Evolutionary conservation across 108 stramenopile species (phyloP), one percentile per base, ranked within the genome.

Genomic region (Schizochytrium sp.): DNA sequence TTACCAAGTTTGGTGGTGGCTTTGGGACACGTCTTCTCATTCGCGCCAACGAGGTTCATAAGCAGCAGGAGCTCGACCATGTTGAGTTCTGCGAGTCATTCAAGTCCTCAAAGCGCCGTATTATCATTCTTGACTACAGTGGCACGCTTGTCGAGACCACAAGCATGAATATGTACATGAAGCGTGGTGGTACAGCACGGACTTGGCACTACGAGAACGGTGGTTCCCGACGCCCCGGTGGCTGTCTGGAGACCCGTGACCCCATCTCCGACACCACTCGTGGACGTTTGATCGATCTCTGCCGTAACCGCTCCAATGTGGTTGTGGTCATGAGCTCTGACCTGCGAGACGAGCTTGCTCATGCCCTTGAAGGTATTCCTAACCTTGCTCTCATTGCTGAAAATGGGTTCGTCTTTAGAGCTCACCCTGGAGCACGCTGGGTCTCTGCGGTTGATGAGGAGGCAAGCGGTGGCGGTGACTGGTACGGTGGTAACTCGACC

Each of bases 21-120:
- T 87, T 45, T 3, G 50, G 44, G 12, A 98, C 57, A 98, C 98
- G 8, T 91, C 98, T 89, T 95, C 97, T 61, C 98, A 96, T 90
- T 92, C 97, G 61, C 90, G 97, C 46, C 91, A 93, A 53, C 72
- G 92, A 17, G 53, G 55, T 55, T 10, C 50, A 88, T 40, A 91
- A 94, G 19, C 94, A 94, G 83, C 56, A 15, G 10, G n/a, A 88
- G 17, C 89, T 94, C 5, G 88, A 92, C 56, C 49, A 19, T 19
- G 88, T 88, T 2, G 72, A 91, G 87, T 89, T 93, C 8, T 55
- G 88, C 45, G 61, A 88, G 13, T 64, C 92, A 28, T 94, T 92
- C 92, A 61, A 90, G 42, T 47, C 72, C 57, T 53, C 91, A 10
- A 58, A 56, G 49, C 64, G 88, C 46, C 94, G 94, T 4, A 46